A percentile compares a stretch with the other conserved stretches of the same genome.
Conservation (phyloP, 108 stramenopile species). For the Discostella stelligeroides region DNA sequence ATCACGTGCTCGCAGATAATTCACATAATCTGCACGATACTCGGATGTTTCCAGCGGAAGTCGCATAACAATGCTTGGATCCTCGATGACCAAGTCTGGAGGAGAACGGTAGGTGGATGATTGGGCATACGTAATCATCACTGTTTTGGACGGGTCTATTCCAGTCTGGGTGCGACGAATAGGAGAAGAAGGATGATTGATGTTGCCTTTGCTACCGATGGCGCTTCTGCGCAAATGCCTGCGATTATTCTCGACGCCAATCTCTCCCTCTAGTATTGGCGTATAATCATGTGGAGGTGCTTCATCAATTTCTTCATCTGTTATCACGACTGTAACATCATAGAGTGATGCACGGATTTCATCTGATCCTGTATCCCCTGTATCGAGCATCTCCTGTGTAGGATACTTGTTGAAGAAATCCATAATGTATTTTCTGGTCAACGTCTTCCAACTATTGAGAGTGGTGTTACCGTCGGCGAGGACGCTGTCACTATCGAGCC, state of each 20-base stretch:
- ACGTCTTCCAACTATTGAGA: constrained; percentile 27
- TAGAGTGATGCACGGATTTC: constrained; percentile 20
- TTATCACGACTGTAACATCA: constrained; percentile 31
- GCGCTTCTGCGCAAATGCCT: constrained; percentile 19
- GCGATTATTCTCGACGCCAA: not conserved
- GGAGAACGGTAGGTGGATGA: constrained; percentile 29
- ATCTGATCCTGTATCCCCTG: constrained; percentile 7
- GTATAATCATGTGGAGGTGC: constrained; percentile 38
- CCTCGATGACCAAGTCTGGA: constrained; percentile 40
- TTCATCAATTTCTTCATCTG: constrained; percentile 10
- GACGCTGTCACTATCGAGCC: constrained; percentile 10
- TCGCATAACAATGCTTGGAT: constrained; percentile 36
- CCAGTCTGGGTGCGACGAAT: constrained; percentile 6
- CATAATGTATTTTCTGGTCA: constrained; percentile 33
- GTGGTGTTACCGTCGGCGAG: constrained; percentile 11
- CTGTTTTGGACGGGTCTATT: constrained; percentile 11
- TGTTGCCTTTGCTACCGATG: too few relatives aligned
- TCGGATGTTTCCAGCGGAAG: constrained; percentile 48
- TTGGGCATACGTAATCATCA: constrained; percentile 45
- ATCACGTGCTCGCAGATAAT: constrained; percentile 36
- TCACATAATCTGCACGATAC: constrained; percentile 49
- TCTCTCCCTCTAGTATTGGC: constrained; percentile 20
- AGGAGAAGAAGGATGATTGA: not conserved
- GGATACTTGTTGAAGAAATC: constrained; percentile 44
- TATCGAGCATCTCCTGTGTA: constrained; percentile 1